phyloP scores from a whole-genome alignment of 2,329 filamentous ascomycete species.

The Penicillium frequentans region DNA sequence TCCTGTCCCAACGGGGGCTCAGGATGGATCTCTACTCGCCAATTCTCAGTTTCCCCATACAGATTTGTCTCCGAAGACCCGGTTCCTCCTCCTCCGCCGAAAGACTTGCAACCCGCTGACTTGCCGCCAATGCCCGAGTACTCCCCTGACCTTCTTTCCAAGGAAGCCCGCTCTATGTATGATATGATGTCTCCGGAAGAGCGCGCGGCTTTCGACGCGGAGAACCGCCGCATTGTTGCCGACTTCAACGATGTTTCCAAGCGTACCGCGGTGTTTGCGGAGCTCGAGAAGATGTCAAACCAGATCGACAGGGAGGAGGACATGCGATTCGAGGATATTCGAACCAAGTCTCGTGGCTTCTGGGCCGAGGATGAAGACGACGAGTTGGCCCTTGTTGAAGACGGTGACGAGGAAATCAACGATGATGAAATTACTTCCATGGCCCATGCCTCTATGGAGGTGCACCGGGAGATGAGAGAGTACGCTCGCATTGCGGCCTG shows the following conservation, averaged over 20 bases:
- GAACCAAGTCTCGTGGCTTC: constrained; percentile 35
- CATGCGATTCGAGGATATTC: constrained; percentile 13
- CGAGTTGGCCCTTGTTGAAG: constrained; percentile 47
- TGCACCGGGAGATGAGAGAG: constrained; percentile 83
- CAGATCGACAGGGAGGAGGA: constrained; percentile 33
- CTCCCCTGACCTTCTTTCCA: constrained; percentile 34
- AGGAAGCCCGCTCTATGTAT: constrained; percentile 39
- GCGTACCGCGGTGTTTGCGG: constrained; percentile 29
- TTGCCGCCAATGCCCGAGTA: constrained; percentile 35
- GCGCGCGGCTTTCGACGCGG: constrained; percentile 35
- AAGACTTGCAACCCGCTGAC: constrained; percentile 29
- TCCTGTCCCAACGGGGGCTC: constrained; percentile 33
- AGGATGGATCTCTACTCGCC: constrained; percentile 25
- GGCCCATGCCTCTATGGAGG: constrained; percentile 83
- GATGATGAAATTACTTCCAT: constrained; percentile 82
- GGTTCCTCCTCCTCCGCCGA: constrained; percentile 28
- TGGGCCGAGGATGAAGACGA: constrained; percentile 49
- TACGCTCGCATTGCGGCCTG: constrained; percentile 86
- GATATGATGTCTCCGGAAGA: constrained; percentile 41
- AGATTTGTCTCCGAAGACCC: constrained; percentile 36
- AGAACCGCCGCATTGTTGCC: constrained; percentile 36
- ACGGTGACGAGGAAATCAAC: constrained; percentile 57
- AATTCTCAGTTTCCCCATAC: constrained; percentile 37
- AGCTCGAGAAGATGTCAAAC: constrained; percentile 33
- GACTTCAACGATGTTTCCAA: constrained; percentile 37